These are phyloP conservation scores for Metschnikowia lachancei DNA, from an alignment of 805 yeast genomes.

Conservation along the genomic window DNA sequence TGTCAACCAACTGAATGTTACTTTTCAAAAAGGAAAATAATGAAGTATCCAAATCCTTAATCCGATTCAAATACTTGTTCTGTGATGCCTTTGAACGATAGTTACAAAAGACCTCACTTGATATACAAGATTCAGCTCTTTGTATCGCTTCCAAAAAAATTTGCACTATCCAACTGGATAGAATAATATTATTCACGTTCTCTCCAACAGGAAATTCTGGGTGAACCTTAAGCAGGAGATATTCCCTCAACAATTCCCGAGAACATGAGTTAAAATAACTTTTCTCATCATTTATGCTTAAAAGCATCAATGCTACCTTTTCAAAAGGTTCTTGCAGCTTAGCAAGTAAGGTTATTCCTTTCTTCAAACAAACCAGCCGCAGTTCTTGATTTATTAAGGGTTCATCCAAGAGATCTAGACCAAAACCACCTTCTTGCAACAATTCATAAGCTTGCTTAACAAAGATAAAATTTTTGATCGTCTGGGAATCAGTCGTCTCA, in stretches of 20 bases:
- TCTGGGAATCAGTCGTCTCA: background rate
- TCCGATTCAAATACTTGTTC: background rate
- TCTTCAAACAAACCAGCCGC: conserved; percentile 10
- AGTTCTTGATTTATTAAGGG: conserved; percentile 1
- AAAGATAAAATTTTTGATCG: conserved; percentile 44
- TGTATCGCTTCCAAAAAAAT: conserved; percentile 46
- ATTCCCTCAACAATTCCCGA: conserved; percentile 33
- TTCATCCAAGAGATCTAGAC: conserved; percentile 4
- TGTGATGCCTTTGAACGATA: background rate
- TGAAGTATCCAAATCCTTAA: background rate
- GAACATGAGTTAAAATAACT: conserved; percentile 12
- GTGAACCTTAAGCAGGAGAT: conserved; percentile 31
- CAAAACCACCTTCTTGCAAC: conserved; percentile 18
- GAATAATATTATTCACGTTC: conserved; percentile 38
- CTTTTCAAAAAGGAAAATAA: conserved; percentile 46
- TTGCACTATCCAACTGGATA: conserved; percentile 69
- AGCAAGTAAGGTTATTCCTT: conserved; percentile 50
- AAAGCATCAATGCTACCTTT: conserved; percentile 55
- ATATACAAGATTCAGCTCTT: background rate
- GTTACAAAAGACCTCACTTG: conserved; percentile 21
- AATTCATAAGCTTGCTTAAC: conserved; percentile 56
- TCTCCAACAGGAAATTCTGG: conserved; percentile 26
- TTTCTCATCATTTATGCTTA: conserved; percentile 17
- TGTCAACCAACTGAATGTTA: conserved; percentile 54
- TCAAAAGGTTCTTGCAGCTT: conserved; percentile 66